A percentile compares a stretch with the other conserved stretches of the same genome.
Conservation (phyloP, 225 moss, liverwort and hornwort genomes). For the Bryoerythrophyllum caledonicum region DNA sequence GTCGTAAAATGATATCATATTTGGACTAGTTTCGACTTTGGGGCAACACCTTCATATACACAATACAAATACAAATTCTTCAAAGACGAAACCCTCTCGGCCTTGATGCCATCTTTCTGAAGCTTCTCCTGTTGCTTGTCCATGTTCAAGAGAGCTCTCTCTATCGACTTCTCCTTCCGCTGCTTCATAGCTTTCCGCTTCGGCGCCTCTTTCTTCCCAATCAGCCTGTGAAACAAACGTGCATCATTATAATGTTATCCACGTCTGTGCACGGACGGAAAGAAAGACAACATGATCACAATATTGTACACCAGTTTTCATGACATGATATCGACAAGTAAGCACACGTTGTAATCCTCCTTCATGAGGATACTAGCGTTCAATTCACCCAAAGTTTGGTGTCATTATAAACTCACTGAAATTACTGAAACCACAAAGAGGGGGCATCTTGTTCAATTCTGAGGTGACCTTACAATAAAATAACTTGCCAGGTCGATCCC, state of each 20-base stretch:
- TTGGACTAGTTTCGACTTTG: not conserved
- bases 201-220: constrained; percentile 54
- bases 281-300: not conserved
- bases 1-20: not conserved
- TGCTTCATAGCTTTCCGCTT: constrained; percentile 75
- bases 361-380: no score
- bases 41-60: not conserved
- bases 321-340: not conserved
- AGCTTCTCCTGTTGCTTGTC: constrained; percentile 81
- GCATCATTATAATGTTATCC: not conserved
- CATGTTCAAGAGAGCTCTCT: constrained; percentile 64
- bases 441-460: no score
- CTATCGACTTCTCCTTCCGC: constrained; percentile 79
- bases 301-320: not conserved
- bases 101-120: constrained; percentile 66
- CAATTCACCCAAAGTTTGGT: no score
- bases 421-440: no score
- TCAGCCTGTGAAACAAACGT: constrained; percentile 25
- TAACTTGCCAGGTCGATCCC: not conserved
- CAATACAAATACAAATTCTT: constrained; percentile 58
- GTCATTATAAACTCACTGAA: no score
- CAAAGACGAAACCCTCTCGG: constrained; percentile 51
- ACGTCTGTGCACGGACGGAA: not conserved
- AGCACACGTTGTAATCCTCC: not conserved
- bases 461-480: not conserved